Evolutionary conservation across 1,284 basidiomycete genomes (phyloP), one percentile per base, ranked within the genome.

Genomic region (Meira miltonrushii): DNA sequence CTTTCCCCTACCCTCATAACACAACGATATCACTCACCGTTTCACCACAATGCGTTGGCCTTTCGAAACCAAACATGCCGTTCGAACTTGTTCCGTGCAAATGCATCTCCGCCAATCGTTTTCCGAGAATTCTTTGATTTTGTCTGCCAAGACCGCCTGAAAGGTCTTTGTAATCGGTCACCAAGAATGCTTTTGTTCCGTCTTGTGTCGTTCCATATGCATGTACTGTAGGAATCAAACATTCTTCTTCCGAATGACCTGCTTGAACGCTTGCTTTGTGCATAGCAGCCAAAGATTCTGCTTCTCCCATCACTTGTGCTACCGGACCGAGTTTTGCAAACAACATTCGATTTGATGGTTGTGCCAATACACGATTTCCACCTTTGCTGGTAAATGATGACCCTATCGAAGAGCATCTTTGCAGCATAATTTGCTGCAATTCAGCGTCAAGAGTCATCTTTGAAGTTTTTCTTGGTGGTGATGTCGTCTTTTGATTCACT

Each of bases 1-100:
- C 41, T 10, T 21, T 43, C 10, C 10, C 41, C 19, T 2, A n/a
- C 21, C 19, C 5, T 19, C n/a, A 13, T 23, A 48, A 25, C 46
- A 48, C 46, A 25, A 23, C 46, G 21, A 48, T 21, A 43, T 17
- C 13, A 53, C 50, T 53, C 50, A 53, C 50, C 13, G 61, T 63
- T 7, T 21, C 59, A 15, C 61, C 61, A 41, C 61, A 63, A 51
- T 60, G 59, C 10, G 61, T 63, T 1, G 61, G 61, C 11, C 54
- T 55, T 13, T 40, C 23, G 19, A 63, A 63, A 2, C 61, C 61
- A 38, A 49, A 60, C 17, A 57, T 41, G 28, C 52, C 52, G 38
- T 55, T 58, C 41, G 46, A 39, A 12, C 41, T 56, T 19, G 47
- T 49, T 39, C 47, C 59, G 15, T 40, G 9, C 39, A 17, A 28